These are phyloP conservation scores for Suillus cothurnatus DNA, from an alignment of 768 basidiomycete species.

Conservation along the genomic window DNA sequence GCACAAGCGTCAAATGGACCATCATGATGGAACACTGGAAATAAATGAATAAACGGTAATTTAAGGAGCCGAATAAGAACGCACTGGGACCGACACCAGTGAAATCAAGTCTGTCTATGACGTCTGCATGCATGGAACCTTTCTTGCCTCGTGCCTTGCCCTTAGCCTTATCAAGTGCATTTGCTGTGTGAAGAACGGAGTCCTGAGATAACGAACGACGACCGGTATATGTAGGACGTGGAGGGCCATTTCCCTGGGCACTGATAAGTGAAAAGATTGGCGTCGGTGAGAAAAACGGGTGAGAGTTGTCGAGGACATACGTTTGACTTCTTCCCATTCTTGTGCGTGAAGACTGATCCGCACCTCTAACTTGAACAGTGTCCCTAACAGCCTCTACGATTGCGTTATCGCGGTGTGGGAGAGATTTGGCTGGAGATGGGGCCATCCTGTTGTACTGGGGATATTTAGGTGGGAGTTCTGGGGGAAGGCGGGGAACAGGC, in stretches of 20 bases:
- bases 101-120: constrained; percentile 87
- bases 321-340: constrained; percentile 65
- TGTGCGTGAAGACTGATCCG: constrained; percentile 44
- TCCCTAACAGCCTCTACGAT: constrained; percentile 70
- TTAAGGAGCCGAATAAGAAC: constrained; percentile 33
- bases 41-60: constrained; percentile 12
- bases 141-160: constrained; percentile 61
- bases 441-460: constrained; percentile 29
- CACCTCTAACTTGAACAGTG: constrained; percentile 57
- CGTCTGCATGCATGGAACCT: constrained; percentile 81
- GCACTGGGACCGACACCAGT: constrained; percentile 83
- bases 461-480: constrained; percentile 35
- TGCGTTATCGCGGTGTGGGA: constrained; percentile 35
- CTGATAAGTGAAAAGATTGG: constrained; percentile 12
- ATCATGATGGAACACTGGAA: constrained; percentile 86
- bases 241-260: constrained; percentile 23
- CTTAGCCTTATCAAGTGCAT: constrained; percentile 47
- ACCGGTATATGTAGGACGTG: constrained; percentile 28
- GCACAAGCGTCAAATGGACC: constrained; percentile 93
- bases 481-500: constrained; percentile 45
- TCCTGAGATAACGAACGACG: constrained; percentile 56
- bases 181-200: constrained; percentile 41
- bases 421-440: constrained; percentile 31
- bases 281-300: constrained; percentile 35
- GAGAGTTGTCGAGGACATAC: constrained; percentile 29